Conservation (phyloP, 257 asterid species). For the Capsicum pubescens region DNA sequence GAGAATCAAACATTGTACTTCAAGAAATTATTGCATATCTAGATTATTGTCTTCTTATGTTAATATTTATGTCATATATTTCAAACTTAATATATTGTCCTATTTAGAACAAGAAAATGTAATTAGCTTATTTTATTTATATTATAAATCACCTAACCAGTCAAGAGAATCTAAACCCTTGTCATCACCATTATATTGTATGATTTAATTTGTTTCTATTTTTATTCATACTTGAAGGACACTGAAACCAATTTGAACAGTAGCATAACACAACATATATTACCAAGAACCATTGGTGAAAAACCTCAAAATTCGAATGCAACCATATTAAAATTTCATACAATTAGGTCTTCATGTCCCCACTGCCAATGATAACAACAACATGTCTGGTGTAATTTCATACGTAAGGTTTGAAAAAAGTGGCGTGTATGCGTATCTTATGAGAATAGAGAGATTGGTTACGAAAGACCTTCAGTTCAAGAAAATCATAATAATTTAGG, state of each 20-base stretch:
- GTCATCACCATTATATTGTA: neutral
- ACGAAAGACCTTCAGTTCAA: too few relatives aligned
- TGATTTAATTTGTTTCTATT: neutral
- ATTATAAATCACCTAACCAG: neutral
- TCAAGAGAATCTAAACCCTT: neutral
- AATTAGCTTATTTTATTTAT: neutral
- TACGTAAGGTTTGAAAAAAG: too few relatives aligned
- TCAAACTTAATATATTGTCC: neutral
- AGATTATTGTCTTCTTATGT: conserved; percentile 36
- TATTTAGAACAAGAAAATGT: neutral
- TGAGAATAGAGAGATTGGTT: too few relatives aligned
- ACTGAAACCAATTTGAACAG: neutral
- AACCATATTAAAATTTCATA: neutral
- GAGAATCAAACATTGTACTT: conserved; percentile 27
- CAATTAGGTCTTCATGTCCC: neutral
- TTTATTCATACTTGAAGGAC: neutral
- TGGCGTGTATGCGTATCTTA: too few relatives aligned
- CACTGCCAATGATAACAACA: neutral
- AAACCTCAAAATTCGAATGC: neutral
- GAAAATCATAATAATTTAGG: too few relatives aligned
- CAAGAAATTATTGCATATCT: conserved; percentile 38
- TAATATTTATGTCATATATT: neutral
- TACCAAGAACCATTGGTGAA: conserved; percentile 24
- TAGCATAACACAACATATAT: conserved; percentile 24
- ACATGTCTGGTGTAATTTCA: too few relatives aligned